These are phyloP conservation scores for Cerioporus squamosus DNA, from an alignment of 1,284 basidiomycete genomes.

Conservation along the genomic window DNA sequence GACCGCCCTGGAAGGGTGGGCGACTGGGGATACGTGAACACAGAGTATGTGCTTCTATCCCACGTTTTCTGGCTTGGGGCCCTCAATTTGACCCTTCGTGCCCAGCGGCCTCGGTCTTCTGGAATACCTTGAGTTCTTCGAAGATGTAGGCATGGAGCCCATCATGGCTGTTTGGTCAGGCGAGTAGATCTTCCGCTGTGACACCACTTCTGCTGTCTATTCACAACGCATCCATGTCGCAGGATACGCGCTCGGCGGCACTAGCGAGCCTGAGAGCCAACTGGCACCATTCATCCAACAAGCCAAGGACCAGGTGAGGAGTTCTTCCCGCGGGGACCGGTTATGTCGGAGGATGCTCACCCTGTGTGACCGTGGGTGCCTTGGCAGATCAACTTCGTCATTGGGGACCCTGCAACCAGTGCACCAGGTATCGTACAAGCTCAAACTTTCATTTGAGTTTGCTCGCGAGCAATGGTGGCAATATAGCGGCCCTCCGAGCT, in stretches of 20 bases:
- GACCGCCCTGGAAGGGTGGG: conserved; percentile 58
- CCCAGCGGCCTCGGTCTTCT: conserved; percentile 63
- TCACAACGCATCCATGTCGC: not conserved
- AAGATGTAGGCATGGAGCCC: conserved; percentile 64
- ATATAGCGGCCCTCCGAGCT: conserved; percentile 60
- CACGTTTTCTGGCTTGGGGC: conserved; percentile 3
- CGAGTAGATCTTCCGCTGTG: conserved; percentile 24
- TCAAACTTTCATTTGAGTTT: conserved; percentile 3
- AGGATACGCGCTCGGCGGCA: conserved; percentile 62
- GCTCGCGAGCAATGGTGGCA: conserved; percentile 6
- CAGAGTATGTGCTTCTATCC: conserved; percentile 50
- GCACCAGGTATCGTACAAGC: conserved; percentile 43
- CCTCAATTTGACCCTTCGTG: conserved; percentile 16
- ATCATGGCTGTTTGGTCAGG: conserved; percentile 77
- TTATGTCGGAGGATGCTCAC: conserved; percentile 3
- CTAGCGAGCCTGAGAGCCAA: conserved; percentile 53
- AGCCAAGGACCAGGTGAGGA: conserved; percentile 63
- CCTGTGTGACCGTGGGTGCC: not conserved
- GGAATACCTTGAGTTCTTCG: conserved; percentile 70
- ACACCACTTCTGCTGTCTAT: not conserved
- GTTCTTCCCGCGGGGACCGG: conserved; percentile 20
- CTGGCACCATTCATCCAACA: conserved; percentile 68
- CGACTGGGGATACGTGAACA: conserved; percentile 73
- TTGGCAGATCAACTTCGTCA: conserved; percentile 69
- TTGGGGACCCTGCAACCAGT: conserved; percentile 56